Percentiles rank a stretch among this genome's conserved stretches.
phyloP scores from a whole-genome alignment of 1,139 yeast genomes.

The Sugiyamaella grinbergsii region DNA sequence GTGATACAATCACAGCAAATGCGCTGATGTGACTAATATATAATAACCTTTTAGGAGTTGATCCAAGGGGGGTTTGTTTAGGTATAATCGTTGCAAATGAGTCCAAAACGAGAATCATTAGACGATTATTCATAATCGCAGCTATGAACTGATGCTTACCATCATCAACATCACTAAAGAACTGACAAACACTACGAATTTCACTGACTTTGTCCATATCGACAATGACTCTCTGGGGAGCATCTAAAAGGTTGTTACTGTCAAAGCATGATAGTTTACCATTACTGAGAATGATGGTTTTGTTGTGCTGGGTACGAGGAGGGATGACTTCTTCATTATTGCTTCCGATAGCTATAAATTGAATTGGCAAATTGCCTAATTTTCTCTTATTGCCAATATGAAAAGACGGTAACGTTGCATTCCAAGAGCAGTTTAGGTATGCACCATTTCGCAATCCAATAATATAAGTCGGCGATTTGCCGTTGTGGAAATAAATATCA shows the following conservation, averaged over 20 bases:
- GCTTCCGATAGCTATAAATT: constrained; percentile 7
- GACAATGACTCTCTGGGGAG: constrained; percentile 14
- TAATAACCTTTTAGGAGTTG: constrained; percentile 46
- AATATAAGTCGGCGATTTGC: constrained; percentile 28
- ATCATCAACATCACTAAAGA: constrained; percentile 8
- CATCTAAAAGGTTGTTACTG: background rate
- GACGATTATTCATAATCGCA: constrained; percentile 54
- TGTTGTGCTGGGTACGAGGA: background rate
- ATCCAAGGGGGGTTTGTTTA: constrained; percentile 45
- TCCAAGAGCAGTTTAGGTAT: constrained; percentile 40
- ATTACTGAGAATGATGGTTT: constrained; percentile 7
- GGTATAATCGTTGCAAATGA: constrained; percentile 31
- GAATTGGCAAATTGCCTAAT: constrained; percentile 29
- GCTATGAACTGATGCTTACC: constrained; percentile 34
- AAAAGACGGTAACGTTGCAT: constrained; percentile 19
- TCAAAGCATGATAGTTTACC: constrained; percentile 15
- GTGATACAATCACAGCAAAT: constrained; percentile 43
- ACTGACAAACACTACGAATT: constrained; percentile 18
- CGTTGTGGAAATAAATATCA: constrained; percentile 13
- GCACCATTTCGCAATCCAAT: constrained; percentile 33
- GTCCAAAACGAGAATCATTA: constrained; percentile 46
- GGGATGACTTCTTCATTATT: background rate
- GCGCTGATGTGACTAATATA: constrained; percentile 43
- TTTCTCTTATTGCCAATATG: constrained; percentile 26
- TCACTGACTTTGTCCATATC: constrained; percentile 13